phyloP scores from a whole-genome alignment of 768 basidiomycete genomes.

The Glaciozyma martinii region DNA sequence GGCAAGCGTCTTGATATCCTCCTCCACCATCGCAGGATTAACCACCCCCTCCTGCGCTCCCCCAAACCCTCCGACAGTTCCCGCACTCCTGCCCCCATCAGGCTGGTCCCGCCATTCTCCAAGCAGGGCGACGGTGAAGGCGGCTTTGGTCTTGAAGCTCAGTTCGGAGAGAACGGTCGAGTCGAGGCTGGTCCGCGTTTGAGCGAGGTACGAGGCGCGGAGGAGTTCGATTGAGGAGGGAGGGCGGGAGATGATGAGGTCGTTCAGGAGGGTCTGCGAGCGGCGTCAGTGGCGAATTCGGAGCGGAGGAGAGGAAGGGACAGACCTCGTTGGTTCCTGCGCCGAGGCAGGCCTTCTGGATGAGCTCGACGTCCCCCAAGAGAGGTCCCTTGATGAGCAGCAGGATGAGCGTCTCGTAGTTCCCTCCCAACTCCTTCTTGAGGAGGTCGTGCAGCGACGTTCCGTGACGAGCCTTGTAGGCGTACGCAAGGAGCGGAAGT shows the following conservation, averaged over 20 bases:
- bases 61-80: background rate
- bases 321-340: constrained; percentile 38
- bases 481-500: constrained; percentile 1
- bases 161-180: background rate
- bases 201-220: constrained; percentile 19
- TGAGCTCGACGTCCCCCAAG: constrained; percentile 37
- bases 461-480: constrained; percentile 38
- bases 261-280: constrained; percentile 38
- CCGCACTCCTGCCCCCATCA: constrained; percentile 1
- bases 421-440: constrained; percentile 19
- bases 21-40: too few species aligned
- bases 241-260: constrained; percentile 38
- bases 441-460: constrained; percentile 35
- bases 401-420: constrained; percentile 4
- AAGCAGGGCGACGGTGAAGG: constrained; percentile 13
- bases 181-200: constrained; percentile 18
- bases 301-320: background rate
- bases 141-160: constrained; percentile 13
- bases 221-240: constrained; percentile 38
- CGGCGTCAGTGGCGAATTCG: background rate
- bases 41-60: background rate
- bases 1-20: too few species aligned
- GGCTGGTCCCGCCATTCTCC: constrained; percentile 19
- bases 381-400: constrained; percentile 32
- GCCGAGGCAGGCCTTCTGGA: constrained; percentile 38